phyloP scores from a whole-genome alignment of 805 yeast species.

The Ogataea neopini region DNA sequence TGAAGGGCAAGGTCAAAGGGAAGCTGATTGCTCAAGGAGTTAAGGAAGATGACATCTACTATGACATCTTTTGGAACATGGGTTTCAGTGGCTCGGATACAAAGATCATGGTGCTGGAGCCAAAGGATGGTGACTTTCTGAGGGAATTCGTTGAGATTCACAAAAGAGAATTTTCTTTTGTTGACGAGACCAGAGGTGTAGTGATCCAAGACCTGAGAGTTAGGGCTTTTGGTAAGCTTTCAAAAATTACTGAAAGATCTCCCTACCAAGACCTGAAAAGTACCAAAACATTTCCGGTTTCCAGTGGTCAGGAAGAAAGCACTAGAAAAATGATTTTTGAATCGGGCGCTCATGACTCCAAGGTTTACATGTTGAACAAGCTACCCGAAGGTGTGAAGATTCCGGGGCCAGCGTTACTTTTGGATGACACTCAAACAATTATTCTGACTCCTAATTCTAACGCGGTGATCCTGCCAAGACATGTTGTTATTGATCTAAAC shows the following conservation, averaged over 20 bases:
- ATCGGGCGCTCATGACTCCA: constrained; percentile 33
- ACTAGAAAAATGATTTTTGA: constrained; percentile 43
- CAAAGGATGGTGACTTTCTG: constrained; percentile 35
- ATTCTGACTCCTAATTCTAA: constrained; percentile 34
- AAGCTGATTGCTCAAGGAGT: constrained; percentile 36
- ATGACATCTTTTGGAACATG: constrained; percentile 56
- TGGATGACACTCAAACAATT: constrained; percentile 39
- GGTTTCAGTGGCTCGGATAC: constrained; percentile 83
- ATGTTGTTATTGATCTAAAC: constrained; percentile 30
- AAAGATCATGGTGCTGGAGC: constrained; percentile 57
- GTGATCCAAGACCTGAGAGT: constrained; percentile 62
- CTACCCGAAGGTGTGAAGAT: constrained; percentile 50
- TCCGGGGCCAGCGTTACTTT: constrained; percentile 45
- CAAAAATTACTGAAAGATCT: constrained; percentile 28
- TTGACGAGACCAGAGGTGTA: constrained; percentile 51
- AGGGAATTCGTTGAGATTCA: constrained; percentile 52
- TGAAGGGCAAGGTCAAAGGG: constrained; percentile 15
- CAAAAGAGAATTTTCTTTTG: constrained; percentile 66
- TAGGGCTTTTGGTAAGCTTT: constrained; percentile 73
- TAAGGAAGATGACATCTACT: constrained; percentile 10
- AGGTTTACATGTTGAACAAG: constrained; percentile 45
- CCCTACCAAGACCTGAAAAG: constrained; percentile 33
- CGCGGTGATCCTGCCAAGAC: constrained; percentile 35
- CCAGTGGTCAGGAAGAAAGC: constrained; percentile 54
- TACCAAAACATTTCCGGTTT: constrained; percentile 74